Percentiles rank a stretch among this genome's conserved stretches.
phyloP scores from a whole-genome alignment of 1,284 basidiomycete species.

The Leucoagaricus sp. region DNA sequence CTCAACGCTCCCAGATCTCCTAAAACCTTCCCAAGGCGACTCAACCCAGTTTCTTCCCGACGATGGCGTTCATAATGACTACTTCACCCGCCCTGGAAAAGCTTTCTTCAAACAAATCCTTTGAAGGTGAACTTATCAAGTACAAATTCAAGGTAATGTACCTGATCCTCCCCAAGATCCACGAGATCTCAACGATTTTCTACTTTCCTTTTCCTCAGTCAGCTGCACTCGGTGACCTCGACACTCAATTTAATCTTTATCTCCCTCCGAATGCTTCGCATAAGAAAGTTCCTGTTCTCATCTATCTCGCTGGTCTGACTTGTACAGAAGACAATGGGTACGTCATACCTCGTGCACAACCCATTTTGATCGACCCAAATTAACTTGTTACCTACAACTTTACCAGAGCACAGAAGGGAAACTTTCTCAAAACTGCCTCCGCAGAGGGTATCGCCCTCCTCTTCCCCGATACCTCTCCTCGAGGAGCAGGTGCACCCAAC shows the following conservation, averaged over 20 bases:
- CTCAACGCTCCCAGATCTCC: slow-evolving; percentile 10
- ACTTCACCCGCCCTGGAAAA: slow-evolving; percentile 47
- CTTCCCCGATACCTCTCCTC: slow-evolving; percentile 95
- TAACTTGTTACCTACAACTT: slow-evolving; percentile 10
- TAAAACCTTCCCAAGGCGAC: slow-evolving; percentile 7
- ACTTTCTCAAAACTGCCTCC: slow-evolving; percentile 80
- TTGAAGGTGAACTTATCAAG: slow-evolving; percentile 79
- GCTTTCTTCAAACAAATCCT: slow-evolving; percentile 78
- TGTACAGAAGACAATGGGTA: slow-evolving; percentile 97
- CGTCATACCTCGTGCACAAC: slow-evolving; percentile 21
- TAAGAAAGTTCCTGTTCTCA: slow-evolving; percentile 77
- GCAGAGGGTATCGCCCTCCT: slow-evolving; percentile 87
- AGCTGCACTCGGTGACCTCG: slow-evolving; percentile 74
- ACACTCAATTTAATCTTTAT: slow-evolving; percentile 89
- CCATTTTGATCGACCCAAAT: neutral
- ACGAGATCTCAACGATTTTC: slow-evolving; percentile 5
- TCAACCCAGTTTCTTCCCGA: neutral
- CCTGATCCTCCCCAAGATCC: slow-evolving; percentile 1
- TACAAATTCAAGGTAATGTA: slow-evolving; percentile 79
- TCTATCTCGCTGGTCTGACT: slow-evolving; percentile 92
- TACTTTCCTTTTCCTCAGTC: slow-evolving; percentile 43
- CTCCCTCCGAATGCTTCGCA: slow-evolving; percentile 67
- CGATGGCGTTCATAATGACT: neutral
- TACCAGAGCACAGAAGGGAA: slow-evolving; percentile 86
- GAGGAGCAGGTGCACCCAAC: slow-evolving; percentile 88